phyloP scores from a whole-genome alignment of 2,329 filamentous ascomycete genomes.

The Sporothrix euskadiensis region DNA sequence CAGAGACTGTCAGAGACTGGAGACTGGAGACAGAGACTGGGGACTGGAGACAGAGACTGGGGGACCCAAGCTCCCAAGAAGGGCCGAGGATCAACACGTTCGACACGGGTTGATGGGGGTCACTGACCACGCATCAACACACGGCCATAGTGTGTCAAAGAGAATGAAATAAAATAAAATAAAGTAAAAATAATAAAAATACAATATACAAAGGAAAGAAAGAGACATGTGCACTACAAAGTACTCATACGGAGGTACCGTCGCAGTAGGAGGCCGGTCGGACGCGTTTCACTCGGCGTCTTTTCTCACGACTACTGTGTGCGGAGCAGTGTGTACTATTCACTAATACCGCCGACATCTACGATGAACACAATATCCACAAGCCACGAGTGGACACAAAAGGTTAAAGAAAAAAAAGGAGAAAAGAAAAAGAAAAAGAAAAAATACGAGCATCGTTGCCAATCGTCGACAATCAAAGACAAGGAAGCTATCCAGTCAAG shows the following conservation, averaged over 20 bases:
- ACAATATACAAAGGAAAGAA: neutral
- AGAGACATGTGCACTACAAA: neutral
- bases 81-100: neutral
- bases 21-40: neutral
- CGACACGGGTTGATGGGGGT: neutral
- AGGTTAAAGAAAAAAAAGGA: neutral
- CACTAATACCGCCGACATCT: neutral
- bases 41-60: neutral
- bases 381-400: neutral
- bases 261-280: neutral
- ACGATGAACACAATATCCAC: neutral
- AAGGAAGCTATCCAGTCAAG: neutral
- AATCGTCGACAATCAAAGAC: neutral
- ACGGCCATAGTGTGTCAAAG: slow-evolving; percentile 1
- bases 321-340: neutral
- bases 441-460: neutral
- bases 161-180: neutral
- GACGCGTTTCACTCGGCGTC: neutral
- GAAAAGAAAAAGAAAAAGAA: neutral
- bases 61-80: neutral
- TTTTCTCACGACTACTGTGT: neutral
- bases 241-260: neutral
- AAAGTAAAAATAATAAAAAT: neutral
- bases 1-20: neutral
- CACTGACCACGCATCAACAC: neutral